Evolutionary conservation across 805 yeast genomes (phyloP), one percentile per base, ranked within the genome.

Genomic region (Ogataea minuta): DNA sequence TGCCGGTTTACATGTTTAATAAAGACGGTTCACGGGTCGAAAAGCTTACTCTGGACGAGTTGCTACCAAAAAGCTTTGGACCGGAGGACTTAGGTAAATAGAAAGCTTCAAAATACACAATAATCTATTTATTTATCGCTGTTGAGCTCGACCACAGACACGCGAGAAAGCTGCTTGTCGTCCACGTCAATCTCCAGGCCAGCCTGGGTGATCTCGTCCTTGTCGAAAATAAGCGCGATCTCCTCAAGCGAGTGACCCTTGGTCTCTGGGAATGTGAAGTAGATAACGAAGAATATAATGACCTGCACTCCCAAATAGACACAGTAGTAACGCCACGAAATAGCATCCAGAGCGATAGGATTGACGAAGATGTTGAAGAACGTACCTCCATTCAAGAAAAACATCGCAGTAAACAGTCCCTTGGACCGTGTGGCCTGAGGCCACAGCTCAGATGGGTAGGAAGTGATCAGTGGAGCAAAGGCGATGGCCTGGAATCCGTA

Each of bases 41-140:
- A 27, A 62, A 68, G 49, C 70, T 68, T 59, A 67, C 77, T 3
- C 59, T 87, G 34, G 70, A 66, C 9, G 84, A 87, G 47, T 66
- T 90, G 44, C 66, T 90, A 34, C 98, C 98, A 0, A 59, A 76
- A 55, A 81, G 93, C 52, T 91, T 90, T 63, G 96, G 96, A 0
- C 96, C 96, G 1, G 89, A 76, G 11, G 74, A 78, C 52, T 61
- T 84, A 29, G 60, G 29, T 21, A 28, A 27, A 36, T 24, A 31
- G 31, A 11, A 27, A n/a, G n/a, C n/a, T n/a, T 17, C 16, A 19
- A 19, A 25, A 9, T 25, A 23, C 9, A 13, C 10, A 28, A 11
- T 23, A 28, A 14, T 16, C 16, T 4, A 29, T 23, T 9, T 32
- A 31, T 13, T 21, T 36, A 9, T 30, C 34, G 11, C 23, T 24